Percentiles rank a stretch among this genome's conserved stretches.
Evolutionary conservation across 345 rosid species (phyloP).

Genomic region (Moricandia arvensis): DNA sequence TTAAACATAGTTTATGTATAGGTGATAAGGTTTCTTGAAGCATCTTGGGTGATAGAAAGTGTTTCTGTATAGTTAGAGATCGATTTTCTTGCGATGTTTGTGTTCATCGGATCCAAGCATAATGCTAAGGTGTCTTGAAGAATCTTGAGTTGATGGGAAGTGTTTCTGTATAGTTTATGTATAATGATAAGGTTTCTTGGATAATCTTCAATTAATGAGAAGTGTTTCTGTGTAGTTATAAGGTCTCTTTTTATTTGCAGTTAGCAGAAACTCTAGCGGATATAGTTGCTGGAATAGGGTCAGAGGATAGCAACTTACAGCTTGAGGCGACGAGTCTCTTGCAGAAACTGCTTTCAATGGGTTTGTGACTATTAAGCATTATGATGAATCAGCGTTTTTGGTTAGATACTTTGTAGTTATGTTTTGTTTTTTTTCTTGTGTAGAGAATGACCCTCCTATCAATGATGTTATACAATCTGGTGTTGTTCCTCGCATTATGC

Average conservation of each 20-base stretch:
- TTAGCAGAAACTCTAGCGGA: conserved; percentile 52
- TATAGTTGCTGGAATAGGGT: conserved; percentile 61
- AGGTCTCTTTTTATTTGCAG: conserved; percentile 37
- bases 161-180: no score
- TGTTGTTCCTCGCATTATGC: conserved; percentile 71
- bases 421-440: conserved; percentile 9
- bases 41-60: neutral
- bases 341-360: conserved; percentile 69
- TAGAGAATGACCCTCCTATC: conserved; percentile 78
- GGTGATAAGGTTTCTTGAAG: neutral
- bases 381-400: neutral
- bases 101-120: no score
- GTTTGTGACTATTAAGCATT: conserved; percentile 34
- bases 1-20: no score
- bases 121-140: no score
- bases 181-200: no score
- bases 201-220: no score
- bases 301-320: conserved; percentile 57
- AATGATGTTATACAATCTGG: conserved; percentile 68
- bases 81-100: neutral
- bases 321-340: conserved; percentile 68
- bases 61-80: neutral
- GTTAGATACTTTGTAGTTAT: neutral
- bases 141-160: no score
- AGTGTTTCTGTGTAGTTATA: no score